phyloP scores from a whole-genome alignment of 2,329 filamentous ascomycete species.

The Botrytis elliptica region DNA sequence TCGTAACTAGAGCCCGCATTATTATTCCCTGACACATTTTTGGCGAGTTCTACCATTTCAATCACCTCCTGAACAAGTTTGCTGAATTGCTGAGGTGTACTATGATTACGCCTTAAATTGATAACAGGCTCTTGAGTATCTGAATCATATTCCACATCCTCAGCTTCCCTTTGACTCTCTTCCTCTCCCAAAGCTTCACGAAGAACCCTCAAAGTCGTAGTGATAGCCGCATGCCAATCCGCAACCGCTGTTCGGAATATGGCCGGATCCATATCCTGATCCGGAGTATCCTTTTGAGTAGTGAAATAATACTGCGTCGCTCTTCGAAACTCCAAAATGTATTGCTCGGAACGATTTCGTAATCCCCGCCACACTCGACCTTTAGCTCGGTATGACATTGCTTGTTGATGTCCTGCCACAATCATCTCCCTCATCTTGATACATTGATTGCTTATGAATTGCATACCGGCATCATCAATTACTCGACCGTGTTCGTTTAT shows the following conservation, averaged over 20 bases:
- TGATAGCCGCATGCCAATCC: background rate
- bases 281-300: background rate
- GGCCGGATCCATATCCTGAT: background rate
- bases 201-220: constrained; percentile 2
- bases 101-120: constrained; percentile 1
- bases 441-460: background rate
- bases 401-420: background rate
- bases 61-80: background rate
- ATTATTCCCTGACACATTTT: too few relatives aligned
- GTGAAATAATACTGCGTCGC: constrained; percentile 11
- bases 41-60: background rate
- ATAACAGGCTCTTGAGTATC: constrained; percentile 4
- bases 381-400: constrained; percentile 27
- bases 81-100: constrained; percentile 6
- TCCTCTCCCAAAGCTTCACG: background rate
- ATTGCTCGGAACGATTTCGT: constrained; percentile 14
- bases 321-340: constrained; percentile 8
- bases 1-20: background rate
- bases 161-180: background rate
- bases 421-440: background rate
- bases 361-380: constrained; percentile 24
- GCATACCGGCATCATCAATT: background rate
- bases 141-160: constrained; percentile 11
- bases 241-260: constrained; percentile 7
- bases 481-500: background rate